Percentiles rank a stretch among this genome's conserved stretches.
These are phyloP conservation scores for Botrytis byssoidea DNA, from an alignment of 2,329 filamentous ascomycete genomes.

Conservation along the genomic window DNA sequence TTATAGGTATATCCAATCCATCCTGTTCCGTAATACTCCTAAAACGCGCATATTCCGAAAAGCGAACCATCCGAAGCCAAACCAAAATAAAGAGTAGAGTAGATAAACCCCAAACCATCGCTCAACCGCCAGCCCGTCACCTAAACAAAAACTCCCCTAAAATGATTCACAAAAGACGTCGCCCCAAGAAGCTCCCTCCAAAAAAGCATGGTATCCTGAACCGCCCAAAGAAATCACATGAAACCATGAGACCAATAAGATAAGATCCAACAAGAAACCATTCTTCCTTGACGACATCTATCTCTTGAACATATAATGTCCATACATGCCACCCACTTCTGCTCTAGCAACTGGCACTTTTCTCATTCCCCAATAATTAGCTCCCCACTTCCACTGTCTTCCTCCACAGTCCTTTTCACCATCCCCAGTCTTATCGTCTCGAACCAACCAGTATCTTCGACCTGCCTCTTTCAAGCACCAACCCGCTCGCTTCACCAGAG, in stretches of 20 bases:
- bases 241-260: not conserved
- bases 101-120: not conserved
- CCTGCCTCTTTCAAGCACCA: slow-evolving; percentile 71
- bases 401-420: slow-evolving; percentile 52
- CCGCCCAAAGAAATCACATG: not conserved
- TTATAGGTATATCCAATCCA: not conserved
- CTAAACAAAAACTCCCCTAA: not conserved
- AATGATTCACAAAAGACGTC: not conserved
- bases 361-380: slow-evolving; percentile 79
- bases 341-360: slow-evolving; percentile 58
- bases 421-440: slow-evolving; percentile 37
- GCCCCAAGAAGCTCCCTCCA: not conserved
- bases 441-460: slow-evolving; percentile 64
- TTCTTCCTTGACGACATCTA: slow-evolving; percentile 10
- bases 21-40: not conserved
- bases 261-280: not conserved
- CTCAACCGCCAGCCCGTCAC: not conserved
- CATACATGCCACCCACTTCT: slow-evolving; percentile 58
- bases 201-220: slow-evolving; percentile 2
- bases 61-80: not conserved
- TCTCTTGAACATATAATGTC: slow-evolving; percentile 57
- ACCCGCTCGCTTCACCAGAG: slow-evolving; percentile 44
- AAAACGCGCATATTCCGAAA: not conserved
- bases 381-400: slow-evolving; percentile 79
- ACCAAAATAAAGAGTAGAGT: slow-evolving; percentile 3